Evolutionary conservation across 1,139 yeast species (phyloP), one percentile per base, ranked within the genome.

Genomic region (Geotrichum phurueaensis): DNA sequence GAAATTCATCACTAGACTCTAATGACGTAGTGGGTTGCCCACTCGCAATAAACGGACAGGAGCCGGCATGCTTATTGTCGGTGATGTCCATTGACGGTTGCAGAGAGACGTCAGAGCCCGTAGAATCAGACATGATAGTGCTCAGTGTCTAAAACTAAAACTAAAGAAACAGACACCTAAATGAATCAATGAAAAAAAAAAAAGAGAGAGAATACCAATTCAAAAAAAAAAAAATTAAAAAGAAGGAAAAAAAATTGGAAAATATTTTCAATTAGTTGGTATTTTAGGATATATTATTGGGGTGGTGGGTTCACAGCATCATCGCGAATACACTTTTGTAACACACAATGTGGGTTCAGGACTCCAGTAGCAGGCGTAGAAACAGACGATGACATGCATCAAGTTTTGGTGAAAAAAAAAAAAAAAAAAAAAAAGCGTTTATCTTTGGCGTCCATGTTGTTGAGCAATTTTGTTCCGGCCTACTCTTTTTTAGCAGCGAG

Each of bases 1-100:
- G 18, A 3, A 6, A n/a, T 5, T n/a, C 22, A 22, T 39, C 47
- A 39, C 7, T 3, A 10, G 6, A 1, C 3, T 18, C 18, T 39
- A 22, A 18, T 22, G 9, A n/a, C 5, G 47, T 18, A n/a, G 47
- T 7, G 9, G 47, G 47, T 10, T 5, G 20, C 20, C 7, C n/a
- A 22, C 20, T 5, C 2, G 18, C 20, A 5, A 15, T 39, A 39
- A 6, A 20, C 47, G 18, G 9, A 10, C 7, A n/a, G n/a, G 47
- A 9, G 20, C 47, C 9, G 47, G 10, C 54, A 25, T 55, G 54
- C 23, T 25, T 48, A 33, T 55, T 55, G 25, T 33, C 57, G 2
- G 9, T 39, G 27, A 54, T 54, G 23, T 55, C 58, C 15, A 55
- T n/a, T 9, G 58, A 55, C 39, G 58, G 49, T 27, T 55, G 58